Evolutionary conservation across 495 filamentous ascomycete species (phyloP).

Genomic region (Parachaetomium inaequale): DNA sequence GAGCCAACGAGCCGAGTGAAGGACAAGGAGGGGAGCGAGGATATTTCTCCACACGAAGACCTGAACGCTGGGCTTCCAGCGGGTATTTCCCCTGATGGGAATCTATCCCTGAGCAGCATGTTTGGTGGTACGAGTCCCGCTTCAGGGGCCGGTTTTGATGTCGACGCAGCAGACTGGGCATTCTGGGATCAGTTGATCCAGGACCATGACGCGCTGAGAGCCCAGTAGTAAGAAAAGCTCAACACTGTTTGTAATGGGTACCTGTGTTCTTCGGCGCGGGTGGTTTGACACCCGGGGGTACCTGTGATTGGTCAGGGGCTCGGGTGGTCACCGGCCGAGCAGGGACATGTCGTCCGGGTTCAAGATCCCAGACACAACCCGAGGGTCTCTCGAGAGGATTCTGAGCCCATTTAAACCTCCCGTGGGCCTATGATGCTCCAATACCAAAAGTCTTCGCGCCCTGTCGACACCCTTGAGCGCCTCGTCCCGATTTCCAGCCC

Average conservation of each 20-base stretch:
- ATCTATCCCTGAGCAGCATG: neutral
- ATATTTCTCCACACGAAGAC: neutral
- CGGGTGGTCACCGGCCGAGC: neutral
- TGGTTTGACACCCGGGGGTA: neutral
- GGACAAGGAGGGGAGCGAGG: neutral
- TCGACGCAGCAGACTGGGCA: constrained; percentile 11
- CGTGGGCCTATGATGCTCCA: no score
- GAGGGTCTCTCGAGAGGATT: no score
- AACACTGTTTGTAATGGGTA: neutral
- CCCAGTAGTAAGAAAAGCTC: neutral
- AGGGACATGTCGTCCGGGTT: neutral
- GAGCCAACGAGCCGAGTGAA: neutral
- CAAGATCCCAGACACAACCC: neutral
- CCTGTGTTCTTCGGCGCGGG: neutral
- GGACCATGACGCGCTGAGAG: neutral
- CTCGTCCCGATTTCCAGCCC: no score
- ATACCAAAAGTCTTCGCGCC: no score
- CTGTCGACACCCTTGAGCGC: no score
- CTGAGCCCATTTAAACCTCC: no score
- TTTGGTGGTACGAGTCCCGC: neutral
- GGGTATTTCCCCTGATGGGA: neutral
- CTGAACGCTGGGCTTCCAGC: neutral
- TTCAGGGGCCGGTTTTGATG: neutral
- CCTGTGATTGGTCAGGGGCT: neutral
- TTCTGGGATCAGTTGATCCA: constrained; percentile 15